These are phyloP conservation scores for Thozetella sp. DNA, from an alignment of 495 filamentous ascomycete genomes.

Conservation along the genomic window DNA sequence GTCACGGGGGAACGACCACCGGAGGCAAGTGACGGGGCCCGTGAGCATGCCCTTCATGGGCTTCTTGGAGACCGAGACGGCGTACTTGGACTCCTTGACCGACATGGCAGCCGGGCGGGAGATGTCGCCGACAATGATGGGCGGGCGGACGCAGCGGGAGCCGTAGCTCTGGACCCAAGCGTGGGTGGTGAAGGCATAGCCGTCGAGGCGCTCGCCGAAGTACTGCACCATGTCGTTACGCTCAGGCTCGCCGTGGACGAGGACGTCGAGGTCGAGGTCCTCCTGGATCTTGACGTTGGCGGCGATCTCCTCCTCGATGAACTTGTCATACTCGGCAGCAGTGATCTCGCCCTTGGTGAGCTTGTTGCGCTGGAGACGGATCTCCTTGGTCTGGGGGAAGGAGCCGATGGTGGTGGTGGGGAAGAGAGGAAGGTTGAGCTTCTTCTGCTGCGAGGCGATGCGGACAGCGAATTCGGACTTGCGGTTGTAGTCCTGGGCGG, in stretches of 20 bases:
- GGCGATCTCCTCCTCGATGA: conserved; percentile 97
- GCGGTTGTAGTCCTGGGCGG: conserved; percentile 83
- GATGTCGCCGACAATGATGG: conserved; percentile 97
- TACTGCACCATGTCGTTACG: conserved; percentile 99
- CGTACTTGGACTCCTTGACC: conserved; percentile 99
- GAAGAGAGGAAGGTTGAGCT: conserved; percentile 92
- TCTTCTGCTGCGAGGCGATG: conserved; percentile 81
- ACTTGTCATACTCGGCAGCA: conserved; percentile 88
- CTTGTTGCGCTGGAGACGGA: conserved; percentile 93
- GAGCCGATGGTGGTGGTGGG: conserved; percentile 99
- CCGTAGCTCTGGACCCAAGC: conserved; percentile 99
- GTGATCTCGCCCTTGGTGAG: conserved; percentile 98
- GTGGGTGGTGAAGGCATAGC: conserved; percentile 98
- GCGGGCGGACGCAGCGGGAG: conserved; percentile 95
- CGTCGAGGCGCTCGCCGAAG: conserved; percentile 95
- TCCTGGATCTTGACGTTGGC: conserved; percentile 94
- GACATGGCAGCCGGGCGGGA: conserved; percentile 96
- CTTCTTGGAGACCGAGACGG: conserved; percentile 92
- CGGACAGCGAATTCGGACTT: conserved; percentile 82
- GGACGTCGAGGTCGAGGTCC: conserved; percentile 90
- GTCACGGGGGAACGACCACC: conserved; percentile 99
- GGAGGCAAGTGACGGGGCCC: conserved; percentile 95
- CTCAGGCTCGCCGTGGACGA: conserved; percentile 98
- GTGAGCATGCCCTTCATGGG: conserved; percentile 99
- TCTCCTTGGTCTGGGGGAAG: conserved; percentile 99